phyloP scores from a whole-genome alignment of 176 grass and related monocot genomes.

The Hsuehochloa calcarea region DNA sequence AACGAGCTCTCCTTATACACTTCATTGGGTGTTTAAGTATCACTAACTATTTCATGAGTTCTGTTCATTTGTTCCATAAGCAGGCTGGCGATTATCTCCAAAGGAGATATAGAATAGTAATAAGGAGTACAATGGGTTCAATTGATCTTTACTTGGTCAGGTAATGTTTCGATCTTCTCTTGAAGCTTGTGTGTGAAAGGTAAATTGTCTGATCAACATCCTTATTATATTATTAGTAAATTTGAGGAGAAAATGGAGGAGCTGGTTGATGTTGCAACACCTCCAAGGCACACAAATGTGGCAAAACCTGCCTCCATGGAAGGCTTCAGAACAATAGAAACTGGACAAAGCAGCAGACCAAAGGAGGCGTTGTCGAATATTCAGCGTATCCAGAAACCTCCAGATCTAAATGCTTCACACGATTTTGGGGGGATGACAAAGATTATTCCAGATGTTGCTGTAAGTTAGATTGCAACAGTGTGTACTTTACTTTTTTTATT shows the following conservation, averaged over 20 bases:
- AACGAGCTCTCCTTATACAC: conserved; percentile 8
- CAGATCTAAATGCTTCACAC: conserved; percentile 52
- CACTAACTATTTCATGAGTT: conserved; percentile 9
- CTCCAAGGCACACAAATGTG: conserved; percentile 27
- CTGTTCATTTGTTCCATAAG: conserved; percentile 34
- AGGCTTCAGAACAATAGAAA: conserved; percentile 23
- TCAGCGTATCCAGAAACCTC: conserved; percentile 38
- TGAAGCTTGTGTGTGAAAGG: background rate
- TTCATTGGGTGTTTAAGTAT: background rate
- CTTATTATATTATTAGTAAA: conserved; percentile 54
- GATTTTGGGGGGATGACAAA: conserved; percentile 75
- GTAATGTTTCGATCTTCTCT: conserved; percentile 42
- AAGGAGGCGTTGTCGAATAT: conserved; percentile 38
- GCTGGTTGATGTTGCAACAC: conserved; percentile 41
- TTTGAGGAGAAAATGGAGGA: conserved; percentile 80
- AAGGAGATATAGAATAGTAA: conserved; percentile 84
- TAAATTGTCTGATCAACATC: conserved; percentile 18
- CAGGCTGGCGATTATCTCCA: conserved; percentile 66
- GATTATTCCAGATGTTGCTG: conserved; percentile 75
- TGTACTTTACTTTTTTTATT: background rate
- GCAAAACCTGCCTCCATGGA: conserved; percentile 28
- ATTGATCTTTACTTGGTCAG: conserved; percentile 94
- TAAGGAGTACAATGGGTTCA: conserved; percentile 90
- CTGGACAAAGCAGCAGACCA: conserved; percentile 35
- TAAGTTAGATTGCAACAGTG: conserved; percentile 41